Evolutionary conservation across 495 filamentous ascomycete genomes (phyloP), one percentile per base, ranked within the genome.

Genomic region (Podospora pseudocomata): DNA sequence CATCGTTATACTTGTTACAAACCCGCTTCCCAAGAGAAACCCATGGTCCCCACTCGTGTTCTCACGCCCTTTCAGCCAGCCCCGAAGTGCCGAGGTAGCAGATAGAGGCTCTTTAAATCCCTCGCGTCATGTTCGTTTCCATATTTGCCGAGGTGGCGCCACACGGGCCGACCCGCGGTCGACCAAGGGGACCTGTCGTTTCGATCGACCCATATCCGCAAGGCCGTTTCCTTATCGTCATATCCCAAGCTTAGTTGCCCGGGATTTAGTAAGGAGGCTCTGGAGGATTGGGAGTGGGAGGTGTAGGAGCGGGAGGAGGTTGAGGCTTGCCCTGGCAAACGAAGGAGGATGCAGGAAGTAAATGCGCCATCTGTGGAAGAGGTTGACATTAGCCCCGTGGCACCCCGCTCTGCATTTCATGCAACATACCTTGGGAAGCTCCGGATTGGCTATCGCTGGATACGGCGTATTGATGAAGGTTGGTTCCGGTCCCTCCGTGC

Each of bases 271-370:
- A 70, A 11, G 64, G 69, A 23, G 74, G 72, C 60, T 72, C 65
- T 13, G 76, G 76, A 23, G 76, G 76, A 32, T 78, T 75, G 2
- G 76, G 76, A 2, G 72, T 73, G 3, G 76, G 76, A 26, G 76
- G 76, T 20, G 13, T 64, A 15, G 76, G 76, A 56, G 67, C 71
- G 18, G 76, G 76, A 23, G 68, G 69, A 18, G 76, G 76, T 32
- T 72, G 70, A 15, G 76, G 76, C 66, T 74, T 78, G 16, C 65
- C 70, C 57, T 53, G 53, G 11, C 26, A 49, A 19, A 61, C 27
- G 49, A 57, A n/a, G 15, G 63, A 32, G 54, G 59, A 49, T 27
- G 64, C 26, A 11, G 64, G 19, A 15, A 30, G 30, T 13, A 63
- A 65, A 57, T 56, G 63, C 15, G 67, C 61, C 72, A 72, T 74